A percentile compares a stretch with the other conserved stretches of the same genome.
phyloP scores from a whole-genome alignment of 176 grass and related monocot genomes.

The Lolium multiflorum region DNA sequence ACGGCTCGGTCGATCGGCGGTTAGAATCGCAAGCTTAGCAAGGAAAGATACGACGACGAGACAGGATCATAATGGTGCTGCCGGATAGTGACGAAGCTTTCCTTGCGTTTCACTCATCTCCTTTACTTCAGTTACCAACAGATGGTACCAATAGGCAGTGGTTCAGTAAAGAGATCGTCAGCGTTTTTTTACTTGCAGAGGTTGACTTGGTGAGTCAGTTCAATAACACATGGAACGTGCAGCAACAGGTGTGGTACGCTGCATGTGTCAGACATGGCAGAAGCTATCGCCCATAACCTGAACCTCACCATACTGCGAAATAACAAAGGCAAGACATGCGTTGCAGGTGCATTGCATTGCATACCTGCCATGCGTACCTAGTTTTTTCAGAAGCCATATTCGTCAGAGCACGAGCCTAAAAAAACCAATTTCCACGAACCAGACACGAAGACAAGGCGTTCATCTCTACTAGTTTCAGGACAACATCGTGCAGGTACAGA shows the following conservation, averaged over 20 bases:
- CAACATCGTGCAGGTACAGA: not conserved
- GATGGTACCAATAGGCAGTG: slow-evolving; percentile 1
- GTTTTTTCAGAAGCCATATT: not conserved
- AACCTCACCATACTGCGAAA: slow-evolving; percentile 25
- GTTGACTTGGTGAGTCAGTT: not conserved
- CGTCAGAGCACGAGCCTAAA: not conserved
- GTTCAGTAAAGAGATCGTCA: not conserved
- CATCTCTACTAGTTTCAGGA: not conserved
- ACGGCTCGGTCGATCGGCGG: not conserved
- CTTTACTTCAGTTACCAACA: not conserved
- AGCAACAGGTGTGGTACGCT: not conserved
- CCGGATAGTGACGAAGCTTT: not conserved
- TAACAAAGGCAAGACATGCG: not conserved
- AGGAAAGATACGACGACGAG: not conserved
- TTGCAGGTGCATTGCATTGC: not conserved
- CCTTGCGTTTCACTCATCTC: slow-evolving; percentile 39
- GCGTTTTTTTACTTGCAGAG: not conserved
- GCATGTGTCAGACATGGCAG: not conserved
- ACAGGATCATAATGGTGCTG: slow-evolving; percentile 4
- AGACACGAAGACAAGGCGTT: too few species aligned
- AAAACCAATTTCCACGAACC: not conserved
- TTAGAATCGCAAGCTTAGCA: not conserved
- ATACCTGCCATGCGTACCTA: not conserved
- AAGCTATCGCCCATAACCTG: slow-evolving; percentile 28
- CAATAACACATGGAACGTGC: not conserved